A percentile compares a stretch with the other conserved stretches of the same genome.
phyloP scores from a whole-genome alignment of 2,329 filamentous ascomycete species.

The Venturia asperata region DNA sequence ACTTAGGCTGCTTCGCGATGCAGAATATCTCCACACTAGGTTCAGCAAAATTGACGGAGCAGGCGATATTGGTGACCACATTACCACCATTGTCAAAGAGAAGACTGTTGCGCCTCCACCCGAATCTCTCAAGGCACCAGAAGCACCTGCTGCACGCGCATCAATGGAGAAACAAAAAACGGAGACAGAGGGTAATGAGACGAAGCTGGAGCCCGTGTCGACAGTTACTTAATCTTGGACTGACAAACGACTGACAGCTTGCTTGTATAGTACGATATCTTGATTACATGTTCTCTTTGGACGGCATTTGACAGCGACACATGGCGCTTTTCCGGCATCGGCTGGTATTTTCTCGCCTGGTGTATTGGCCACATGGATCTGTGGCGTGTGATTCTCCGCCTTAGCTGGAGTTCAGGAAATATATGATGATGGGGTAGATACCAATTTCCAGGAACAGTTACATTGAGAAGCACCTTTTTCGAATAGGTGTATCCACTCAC shows the following conservation, averaged over 20 bases:
- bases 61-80: constrained; percentile 61
- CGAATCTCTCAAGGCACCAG: not conserved
- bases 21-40: constrained; percentile 63
- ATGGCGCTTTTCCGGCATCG: not conserved
- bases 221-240: not conserved
- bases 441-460: not conserved
- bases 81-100: constrained; percentile 57
- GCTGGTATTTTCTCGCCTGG: not conserved
- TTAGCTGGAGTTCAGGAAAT: not conserved
- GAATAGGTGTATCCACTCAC: no score
- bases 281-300: not conserved
- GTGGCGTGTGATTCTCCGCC: not conserved
- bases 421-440: not conserved
- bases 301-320: not conserved
- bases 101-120: constrained; percentile 38
- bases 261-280: constrained; percentile 3
- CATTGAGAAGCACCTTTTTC: no score
- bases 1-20: constrained; percentile 65
- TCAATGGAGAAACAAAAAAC: not conserved
- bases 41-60: constrained; percentile 75
- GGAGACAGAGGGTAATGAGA: not conserved
- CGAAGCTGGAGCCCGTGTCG: not conserved
- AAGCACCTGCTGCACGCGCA: not conserved
- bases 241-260: not conserved
- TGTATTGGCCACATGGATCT: not conserved